Base-by-base conservation (phyloP, 306 rosid genomes). In the Astragalus membranaceus region DNA sequence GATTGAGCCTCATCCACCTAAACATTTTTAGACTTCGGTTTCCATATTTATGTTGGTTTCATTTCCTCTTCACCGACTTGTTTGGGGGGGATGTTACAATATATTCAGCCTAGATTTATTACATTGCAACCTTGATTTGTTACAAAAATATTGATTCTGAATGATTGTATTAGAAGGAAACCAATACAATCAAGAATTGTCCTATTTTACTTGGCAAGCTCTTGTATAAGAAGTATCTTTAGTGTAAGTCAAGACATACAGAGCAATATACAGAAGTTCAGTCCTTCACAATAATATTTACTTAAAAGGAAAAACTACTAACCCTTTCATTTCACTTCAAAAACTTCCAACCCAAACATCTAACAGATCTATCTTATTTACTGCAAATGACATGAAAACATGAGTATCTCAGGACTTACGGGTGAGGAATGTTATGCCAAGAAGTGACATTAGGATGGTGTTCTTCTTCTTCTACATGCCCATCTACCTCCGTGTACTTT, bases 401-500 rank as follows among this genome's bases (percentile, higher is more conserved):
- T 13, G 51, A 9, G 55, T 42, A 37, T 52, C 39, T 60, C 42
- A 42, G 71, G 64, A 46, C 96, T 78, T 85, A 94, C 97, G 96
- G 98, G 80, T 77, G 82, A 29, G 87, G 86, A 81, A 88, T 92
- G 67, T 94, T 88, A 89, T 94, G 98, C 98, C 98, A 94, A 56
- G 97, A 92, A 64, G 98, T 86, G 62, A 94, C 97, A 0, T 90
- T 88, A 50, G 82, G 91, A 41, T 80, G 88, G 47, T 68, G 61
- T 47, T 61, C 33, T 44, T 75, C 53, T 68, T 76, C 80, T 46
- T 73, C 76, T 63, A 30, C 84, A 16, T 75, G 80, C n/a, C 26
- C 86, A 36, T 69, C 87, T 78, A 76, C 88, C 68, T 83, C 89
- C 20, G 62, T 16, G 42, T 79, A 81, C 80, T 88, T 94, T 70